phyloP scores from a whole-genome alignment of 2,329 filamentous ascomycete species.

The Colletotrichum destructivum region DNA sequence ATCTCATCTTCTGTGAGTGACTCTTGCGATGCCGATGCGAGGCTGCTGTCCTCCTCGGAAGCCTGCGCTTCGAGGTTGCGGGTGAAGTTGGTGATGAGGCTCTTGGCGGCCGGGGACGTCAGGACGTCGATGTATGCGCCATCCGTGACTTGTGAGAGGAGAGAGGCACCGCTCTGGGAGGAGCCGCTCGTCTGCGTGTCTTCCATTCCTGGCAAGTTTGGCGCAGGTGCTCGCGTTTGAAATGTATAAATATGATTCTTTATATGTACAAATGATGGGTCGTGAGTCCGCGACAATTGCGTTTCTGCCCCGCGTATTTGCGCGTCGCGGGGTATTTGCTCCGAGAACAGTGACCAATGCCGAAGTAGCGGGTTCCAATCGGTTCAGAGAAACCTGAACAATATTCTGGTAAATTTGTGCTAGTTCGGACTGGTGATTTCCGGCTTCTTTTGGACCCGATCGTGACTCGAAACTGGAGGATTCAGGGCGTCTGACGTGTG shows the following conservation, averaged over 20 bases:
- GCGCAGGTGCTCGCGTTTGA: not conserved
- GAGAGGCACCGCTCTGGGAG: not conserved
- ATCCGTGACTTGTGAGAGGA: constrained; percentile 6
- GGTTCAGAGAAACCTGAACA: not conserved
- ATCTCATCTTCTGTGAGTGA: constrained; percentile 47
- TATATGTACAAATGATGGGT: not conserved
- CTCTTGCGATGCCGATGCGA: not conserved
- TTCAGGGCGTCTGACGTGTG: constrained; percentile 5
- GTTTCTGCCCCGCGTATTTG: constrained; percentile 36
- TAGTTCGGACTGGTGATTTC: not conserved
- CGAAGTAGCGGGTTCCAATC: not conserved
- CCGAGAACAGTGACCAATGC: not conserved
- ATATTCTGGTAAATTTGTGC: not conserved
- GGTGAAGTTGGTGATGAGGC: constrained; percentile 24
- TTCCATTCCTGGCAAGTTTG: constrained; percentile 4
- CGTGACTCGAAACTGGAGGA: constrained; percentile 24
- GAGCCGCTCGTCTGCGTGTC: not conserved
- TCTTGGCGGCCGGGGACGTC: constrained; percentile 16
- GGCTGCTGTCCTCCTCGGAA: not conserved
- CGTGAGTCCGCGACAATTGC: constrained; percentile 12
- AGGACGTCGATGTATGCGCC: constrained; percentile 38
- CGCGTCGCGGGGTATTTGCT: constrained; percentile 36
- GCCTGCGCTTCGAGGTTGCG: constrained; percentile 19
- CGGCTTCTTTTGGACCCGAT: not conserved
- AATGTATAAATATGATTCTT: too few species aligned